Evolutionary conservation across 345 rosid genomes (phyloP).

Genomic region (Populus pruinosa): DNA sequence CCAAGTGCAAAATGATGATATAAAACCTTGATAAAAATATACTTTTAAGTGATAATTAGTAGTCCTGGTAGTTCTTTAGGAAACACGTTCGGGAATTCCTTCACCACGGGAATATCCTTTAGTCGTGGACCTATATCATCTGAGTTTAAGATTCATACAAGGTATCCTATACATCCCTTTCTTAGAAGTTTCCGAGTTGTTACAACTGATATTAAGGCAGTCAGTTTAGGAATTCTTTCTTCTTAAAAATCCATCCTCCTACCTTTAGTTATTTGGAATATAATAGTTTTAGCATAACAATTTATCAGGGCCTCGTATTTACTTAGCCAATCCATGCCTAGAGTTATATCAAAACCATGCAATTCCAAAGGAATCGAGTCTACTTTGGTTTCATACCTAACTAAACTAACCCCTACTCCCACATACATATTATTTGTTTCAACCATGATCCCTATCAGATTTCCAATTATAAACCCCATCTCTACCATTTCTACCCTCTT

Average conservation of each 20-base stretch:
- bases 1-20: too few relatives aligned
- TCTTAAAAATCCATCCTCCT: neutral
- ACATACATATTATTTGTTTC: too few relatives aligned
- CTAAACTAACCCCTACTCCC: neutral
- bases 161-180: too few relatives aligned
- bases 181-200: too few relatives aligned
- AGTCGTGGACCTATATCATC: neutral
- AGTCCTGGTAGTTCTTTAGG: neutral
- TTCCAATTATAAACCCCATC: neutral
- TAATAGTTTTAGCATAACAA: neutral
- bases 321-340: too few relatives aligned
- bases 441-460: neutral
- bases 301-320: too few relatives aligned
- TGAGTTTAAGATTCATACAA: too few relatives aligned
- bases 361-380: neutral
- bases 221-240: neutral
- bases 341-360: neutral
- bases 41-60: too few relatives aligned
- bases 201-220: neutral
- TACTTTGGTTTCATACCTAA: neutral
- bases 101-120: neutral
- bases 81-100: neutral
- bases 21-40: too few relatives aligned
- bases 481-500: too few relatives aligned
- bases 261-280: neutral